phyloP scores from a whole-genome alignment of 2,329 filamentous ascomycete species.

The Botrytis tulipae region DNA sequence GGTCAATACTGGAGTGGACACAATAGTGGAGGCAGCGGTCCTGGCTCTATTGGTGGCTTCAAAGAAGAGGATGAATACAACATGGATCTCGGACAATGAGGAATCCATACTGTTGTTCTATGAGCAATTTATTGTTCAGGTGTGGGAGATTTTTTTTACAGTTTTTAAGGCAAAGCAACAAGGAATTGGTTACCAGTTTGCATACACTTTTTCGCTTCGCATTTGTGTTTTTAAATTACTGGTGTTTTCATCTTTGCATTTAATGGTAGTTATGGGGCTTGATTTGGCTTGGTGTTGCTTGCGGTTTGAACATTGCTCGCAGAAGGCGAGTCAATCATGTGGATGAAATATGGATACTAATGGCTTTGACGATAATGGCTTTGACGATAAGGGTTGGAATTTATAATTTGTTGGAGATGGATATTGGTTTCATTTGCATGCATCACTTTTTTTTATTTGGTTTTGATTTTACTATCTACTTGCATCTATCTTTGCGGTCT shows the following conservation, averaged over 20 bases:
- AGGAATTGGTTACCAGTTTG: conserved; percentile 9
- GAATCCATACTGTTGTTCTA: conserved; percentile 16
- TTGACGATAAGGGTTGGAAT: conserved; percentile 10
- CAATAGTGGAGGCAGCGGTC: conserved; percentile 70
- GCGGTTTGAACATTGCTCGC: conserved; percentile 28
- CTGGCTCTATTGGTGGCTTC: conserved; percentile 68
- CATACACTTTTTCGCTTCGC: conserved; percentile 27
- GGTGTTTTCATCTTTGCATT: conserved; percentile 37
- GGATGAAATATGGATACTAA: conserved; percentile 18
- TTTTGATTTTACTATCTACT: conserved; percentile 2
- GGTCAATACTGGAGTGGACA: conserved; percentile 65
- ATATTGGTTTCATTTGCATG: conserved; percentile 9
- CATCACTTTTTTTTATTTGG: conserved; percentile 7
- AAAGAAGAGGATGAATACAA: conserved; percentile 94
- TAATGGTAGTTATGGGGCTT: conserved; percentile 34
- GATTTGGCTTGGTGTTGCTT: conserved; percentile 27
- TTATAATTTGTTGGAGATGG: conserved; percentile 18
- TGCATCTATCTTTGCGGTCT: conserved; percentile 18
- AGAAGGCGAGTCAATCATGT: conserved; percentile 30
- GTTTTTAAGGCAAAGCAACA: conserved; percentile 4
- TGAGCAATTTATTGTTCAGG: background rate
- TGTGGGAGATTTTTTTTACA: background rate
- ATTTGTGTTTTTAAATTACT: conserved; percentile 33
- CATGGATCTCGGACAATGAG: conserved; percentile 65
- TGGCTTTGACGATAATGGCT: background rate